These are phyloP conservation scores for Ascochyta koolunga DNA, from an alignment of 2,329 filamentous ascomycete species.

Conservation along the genomic window DNA sequence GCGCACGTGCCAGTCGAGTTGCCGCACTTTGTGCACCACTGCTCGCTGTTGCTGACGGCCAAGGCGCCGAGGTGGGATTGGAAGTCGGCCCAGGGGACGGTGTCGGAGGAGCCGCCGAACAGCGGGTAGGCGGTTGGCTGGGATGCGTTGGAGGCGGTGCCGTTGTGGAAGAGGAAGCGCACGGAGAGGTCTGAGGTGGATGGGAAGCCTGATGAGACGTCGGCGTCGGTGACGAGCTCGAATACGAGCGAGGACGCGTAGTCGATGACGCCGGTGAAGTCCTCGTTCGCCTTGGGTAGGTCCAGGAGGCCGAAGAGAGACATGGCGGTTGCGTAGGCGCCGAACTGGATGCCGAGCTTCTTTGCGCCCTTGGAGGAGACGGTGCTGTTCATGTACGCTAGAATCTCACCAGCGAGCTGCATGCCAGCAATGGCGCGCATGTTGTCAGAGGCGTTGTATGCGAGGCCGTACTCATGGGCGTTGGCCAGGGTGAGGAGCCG, in stretches of 20 bases:
- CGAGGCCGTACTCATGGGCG: conserved; percentile 79
- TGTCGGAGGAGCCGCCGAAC: conserved; percentile 61
- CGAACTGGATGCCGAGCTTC: conserved; percentile 63
- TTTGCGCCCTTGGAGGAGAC: conserved; percentile 45
- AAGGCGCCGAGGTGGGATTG: conserved; percentile 67
- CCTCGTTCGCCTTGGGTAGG: conserved; percentile 55
- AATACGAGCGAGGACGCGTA: conserved; percentile 84
- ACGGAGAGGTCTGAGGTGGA: conserved; percentile 59
- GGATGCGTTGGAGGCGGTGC: conserved; percentile 56
- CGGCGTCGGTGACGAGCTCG: conserved; percentile 65
- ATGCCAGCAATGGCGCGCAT: conserved; percentile 55
- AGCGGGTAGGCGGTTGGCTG: conserved; percentile 63
- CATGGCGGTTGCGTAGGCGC: conserved; percentile 65
- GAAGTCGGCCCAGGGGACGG: conserved; percentile 74
- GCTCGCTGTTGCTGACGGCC: conserved; percentile 65
- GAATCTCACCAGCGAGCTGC: conserved; percentile 55
- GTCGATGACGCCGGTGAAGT: conserved; percentile 80
- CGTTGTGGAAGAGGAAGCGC: conserved; percentile 68
- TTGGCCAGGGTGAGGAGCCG: conserved; percentile 78
- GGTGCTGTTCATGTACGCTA: conserved; percentile 53
- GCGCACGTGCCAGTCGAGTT: conserved; percentile 73
- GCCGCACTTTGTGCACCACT: conserved; percentile 79
- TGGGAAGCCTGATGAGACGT: conserved; percentile 52
- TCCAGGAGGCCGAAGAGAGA: conserved; percentile 67
- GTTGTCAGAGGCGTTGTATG: conserved; percentile 70